Base-by-base conservation (phyloP, 495 filamentous ascomycete species). In the Filosporella fistucella region DNA sequence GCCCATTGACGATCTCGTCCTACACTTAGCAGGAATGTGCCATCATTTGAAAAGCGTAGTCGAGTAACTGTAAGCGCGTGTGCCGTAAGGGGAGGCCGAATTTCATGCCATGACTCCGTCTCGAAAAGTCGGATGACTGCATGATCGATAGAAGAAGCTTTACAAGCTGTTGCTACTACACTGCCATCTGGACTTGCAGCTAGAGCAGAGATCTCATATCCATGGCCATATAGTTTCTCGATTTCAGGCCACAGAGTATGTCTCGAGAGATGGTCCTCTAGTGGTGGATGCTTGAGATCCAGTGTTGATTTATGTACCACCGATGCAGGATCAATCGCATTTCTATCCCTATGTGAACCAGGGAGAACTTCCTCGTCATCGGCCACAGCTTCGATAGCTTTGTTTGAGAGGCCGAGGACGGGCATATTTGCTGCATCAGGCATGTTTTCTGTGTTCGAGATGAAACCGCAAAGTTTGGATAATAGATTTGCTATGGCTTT, bases 181-280 rank as follows among this genome's bases (percentile, higher is more conserved):
- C 59, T 69, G 13, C 84, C 82, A 56, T 86, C 83, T 50, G 85
- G 78, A 55, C 80, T 89, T 7, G 81, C 77, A n/a, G 91, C 86
- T 18, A 96, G 79, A 9, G 88, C 83, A 17, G 90, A 94, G 32
- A 99, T 93, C 64, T 99, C 93, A 68, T 95, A 95, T n/a, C 93
- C 93, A 67, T 99, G 93, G 5, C 93, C 93, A 63, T 99, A 99
- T 4, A 99, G 78, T 65, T 99, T 99, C 61, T 97, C 93, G 32
- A 78, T 80, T 55, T 99, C 93, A 0, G 93, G 93, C 89, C 89
- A 99, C 21, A 99, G 76, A 2, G 91, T 95, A 58, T 95, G 84
- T 7, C 93, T 82, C 25, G 88, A 81, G 12, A 99, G 78, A 46
- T 86, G 82, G 56, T 97, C 91, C 62, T 99, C 93, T 14, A 88